phyloP scores from a whole-genome alignment of 176 grass and related monocot genomes.

The Zizania latifolia region DNA sequence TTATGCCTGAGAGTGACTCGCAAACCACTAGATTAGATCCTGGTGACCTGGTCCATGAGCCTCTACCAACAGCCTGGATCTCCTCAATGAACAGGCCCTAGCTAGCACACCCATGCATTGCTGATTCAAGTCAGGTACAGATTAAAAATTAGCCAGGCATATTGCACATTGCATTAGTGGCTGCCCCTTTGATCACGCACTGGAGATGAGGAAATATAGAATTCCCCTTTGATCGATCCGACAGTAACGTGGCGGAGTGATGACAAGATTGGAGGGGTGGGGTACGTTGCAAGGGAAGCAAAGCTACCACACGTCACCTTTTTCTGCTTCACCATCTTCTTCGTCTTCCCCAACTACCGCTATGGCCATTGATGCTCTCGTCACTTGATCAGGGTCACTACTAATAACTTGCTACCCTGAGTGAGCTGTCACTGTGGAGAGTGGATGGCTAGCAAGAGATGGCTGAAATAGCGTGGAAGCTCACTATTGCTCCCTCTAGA shows the following conservation, averaged over 20 bases:
- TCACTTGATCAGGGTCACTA: neutral
- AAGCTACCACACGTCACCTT: conserved; percentile 31
- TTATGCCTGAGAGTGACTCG: conserved; percentile 25
- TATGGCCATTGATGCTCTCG: neutral
- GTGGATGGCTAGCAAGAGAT: neutral
- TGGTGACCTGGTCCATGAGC: conserved; percentile 25
- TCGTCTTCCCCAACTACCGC: conserved; percentile 21
- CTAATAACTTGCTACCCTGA: neutral
- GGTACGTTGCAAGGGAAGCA: conserved; percentile 67
- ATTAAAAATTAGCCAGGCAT: conserved; percentile 19
- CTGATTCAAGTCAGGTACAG: conserved; percentile 6
- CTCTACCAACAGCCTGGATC: conserved; percentile 37
- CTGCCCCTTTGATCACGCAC: neutral
- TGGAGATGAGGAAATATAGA: neutral
- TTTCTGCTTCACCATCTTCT: neutral
- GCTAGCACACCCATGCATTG: neutral
- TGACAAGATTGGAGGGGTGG: conserved; percentile 30
- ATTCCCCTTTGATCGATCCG: conserved; percentile 22
- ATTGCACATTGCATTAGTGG: conserved; percentile 9
- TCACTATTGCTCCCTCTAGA: neutral
- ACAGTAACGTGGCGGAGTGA: conserved; percentile 32
- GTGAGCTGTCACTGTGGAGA: neutral
- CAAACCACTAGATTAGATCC: conserved; percentile 25
- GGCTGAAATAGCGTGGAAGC: neutral
- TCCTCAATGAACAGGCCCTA: neutral